A percentile compares a stretch with the other conserved stretches of the same genome.
Evolutionary conservation across 805 yeast species (phyloP).

Genomic region (Ogataea naganishii): DNA sequence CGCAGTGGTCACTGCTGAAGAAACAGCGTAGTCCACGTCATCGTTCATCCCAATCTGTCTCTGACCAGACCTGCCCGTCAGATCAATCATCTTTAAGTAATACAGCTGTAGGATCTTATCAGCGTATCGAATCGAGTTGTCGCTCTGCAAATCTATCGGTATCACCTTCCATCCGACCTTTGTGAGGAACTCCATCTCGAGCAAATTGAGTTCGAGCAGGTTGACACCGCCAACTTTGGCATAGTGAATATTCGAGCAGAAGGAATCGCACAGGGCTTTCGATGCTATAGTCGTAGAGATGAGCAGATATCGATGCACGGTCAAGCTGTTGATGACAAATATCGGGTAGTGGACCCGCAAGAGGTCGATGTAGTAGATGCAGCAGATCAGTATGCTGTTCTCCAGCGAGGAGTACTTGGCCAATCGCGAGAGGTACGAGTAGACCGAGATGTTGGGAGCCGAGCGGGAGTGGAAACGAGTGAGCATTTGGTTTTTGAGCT

Average conservation of each 20-base stretch:
- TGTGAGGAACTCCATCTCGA: constrained; percentile 80
- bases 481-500: constrained; percentile 32
- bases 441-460: constrained; percentile 81
- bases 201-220: constrained; percentile 68
- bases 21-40: no score
- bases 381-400: constrained; percentile 68
- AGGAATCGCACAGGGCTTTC: constrained; percentile 87
- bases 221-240: constrained; percentile 95
- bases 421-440: constrained; percentile 66
- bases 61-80: no score
- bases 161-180: constrained; percentile 73
- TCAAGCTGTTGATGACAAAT: constrained; percentile 80
- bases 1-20: no score
- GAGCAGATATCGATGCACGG: constrained; percentile 85
- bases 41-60: no score
- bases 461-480: constrained; percentile 92
- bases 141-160: constrained; percentile 47
- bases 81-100: no score
- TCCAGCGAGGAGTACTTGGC: constrained; percentile 81
- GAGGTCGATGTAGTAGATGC: constrained; percentile 87
- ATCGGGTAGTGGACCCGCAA: constrained; percentile 68
- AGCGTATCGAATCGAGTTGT: no score
- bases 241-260: constrained; percentile 88
- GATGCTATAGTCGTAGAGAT: constrained; percentile 89
- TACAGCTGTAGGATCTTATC: no score